Evolutionary conservation across 192 early-diverging fungal species (phyloP).

Genomic region (Obelidium mucronatum): DNA sequence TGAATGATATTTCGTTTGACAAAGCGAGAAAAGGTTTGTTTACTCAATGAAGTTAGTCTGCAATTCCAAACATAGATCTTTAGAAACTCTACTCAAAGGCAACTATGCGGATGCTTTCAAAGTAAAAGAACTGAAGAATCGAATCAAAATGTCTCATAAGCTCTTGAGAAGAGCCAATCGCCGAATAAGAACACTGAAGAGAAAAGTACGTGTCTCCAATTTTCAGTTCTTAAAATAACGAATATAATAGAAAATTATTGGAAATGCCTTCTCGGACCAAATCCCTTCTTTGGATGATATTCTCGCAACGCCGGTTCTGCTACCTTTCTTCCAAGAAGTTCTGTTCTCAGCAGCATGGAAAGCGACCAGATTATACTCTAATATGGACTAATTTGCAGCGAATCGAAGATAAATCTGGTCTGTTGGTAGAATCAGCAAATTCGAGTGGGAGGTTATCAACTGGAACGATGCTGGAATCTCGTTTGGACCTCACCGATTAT

Average conservation of each 20-base stretch:
- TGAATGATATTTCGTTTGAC: slow-evolving; percentile 11
- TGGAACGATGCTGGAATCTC: background rate
- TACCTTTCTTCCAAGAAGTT: background rate
- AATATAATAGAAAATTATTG: background rate
- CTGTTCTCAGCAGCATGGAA: background rate
- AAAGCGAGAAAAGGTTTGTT: slow-evolving; percentile 20
- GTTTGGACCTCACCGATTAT: slow-evolving; percentile 11
- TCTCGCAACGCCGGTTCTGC: background rate
- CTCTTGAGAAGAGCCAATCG: slow-evolving; percentile 10
- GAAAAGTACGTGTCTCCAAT: background rate
- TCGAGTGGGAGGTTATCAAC: background rate
- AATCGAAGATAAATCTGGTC: background rate
- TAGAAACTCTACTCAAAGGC: background rate
- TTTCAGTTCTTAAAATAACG: background rate
- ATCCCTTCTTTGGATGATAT: slow-evolving; percentile 1
- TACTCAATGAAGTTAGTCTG: background rate
- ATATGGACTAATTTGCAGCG: background rate
- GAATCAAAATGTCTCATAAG: slow-evolving; percentile 11
- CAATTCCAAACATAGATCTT: background rate
- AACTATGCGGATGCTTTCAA: slow-evolving; percentile 17
- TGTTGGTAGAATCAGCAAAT: background rate
- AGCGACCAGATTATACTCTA: background rate
- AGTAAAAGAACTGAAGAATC: slow-evolving; percentile 10
- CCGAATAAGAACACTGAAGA: slow-evolving; percentile 13
- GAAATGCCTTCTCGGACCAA: background rate